These are phyloP conservation scores for Blastocystis sp. DNA, from an alignment of 352 stramenopile genomes.

Conservation along the genomic window DNA sequence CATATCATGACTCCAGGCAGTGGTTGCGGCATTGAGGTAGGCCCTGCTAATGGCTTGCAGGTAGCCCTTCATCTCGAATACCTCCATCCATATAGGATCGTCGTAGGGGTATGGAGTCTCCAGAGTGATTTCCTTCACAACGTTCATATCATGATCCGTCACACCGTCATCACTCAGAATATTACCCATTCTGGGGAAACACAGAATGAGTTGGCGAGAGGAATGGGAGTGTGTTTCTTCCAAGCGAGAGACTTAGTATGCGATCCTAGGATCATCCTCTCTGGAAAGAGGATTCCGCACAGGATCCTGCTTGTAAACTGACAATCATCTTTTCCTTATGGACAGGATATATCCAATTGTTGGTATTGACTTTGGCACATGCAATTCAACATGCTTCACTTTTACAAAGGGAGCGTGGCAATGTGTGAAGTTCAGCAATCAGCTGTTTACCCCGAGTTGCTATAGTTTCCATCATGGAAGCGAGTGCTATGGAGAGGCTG, in stretches of 20 bases:
- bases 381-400: not conserved
- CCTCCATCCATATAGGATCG: slow-evolving; percentile 32
- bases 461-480: not conserved
- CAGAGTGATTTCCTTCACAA: slow-evolving; percentile 13
- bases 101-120: not conserved
- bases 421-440: not conserved
- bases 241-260: not conserved
- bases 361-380: not conserved
- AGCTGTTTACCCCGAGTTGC: not conserved
- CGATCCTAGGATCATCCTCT: not conserved
- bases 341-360: not conserved
- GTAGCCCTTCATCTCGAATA: slow-evolving; percentile 49
- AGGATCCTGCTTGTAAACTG: not conserved
- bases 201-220: no score
- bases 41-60: slow-evolving; percentile 24
- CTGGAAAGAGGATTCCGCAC: no score
- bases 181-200: slow-evolving; percentile 6
- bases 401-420: not conserved
- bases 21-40: slow-evolving; percentile 1
- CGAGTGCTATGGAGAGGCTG: not conserved
- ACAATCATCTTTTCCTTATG: not conserved
- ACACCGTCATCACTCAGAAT: slow-evolving; percentile 12
- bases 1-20: slow-evolving; percentile 37
- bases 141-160: slow-evolving; percentile 28
- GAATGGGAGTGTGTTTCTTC: not conserved